phyloP scores from a whole-genome alignment of 2,329 filamentous ascomycete genomes.

The Coniochaeta prunicola region DNA sequence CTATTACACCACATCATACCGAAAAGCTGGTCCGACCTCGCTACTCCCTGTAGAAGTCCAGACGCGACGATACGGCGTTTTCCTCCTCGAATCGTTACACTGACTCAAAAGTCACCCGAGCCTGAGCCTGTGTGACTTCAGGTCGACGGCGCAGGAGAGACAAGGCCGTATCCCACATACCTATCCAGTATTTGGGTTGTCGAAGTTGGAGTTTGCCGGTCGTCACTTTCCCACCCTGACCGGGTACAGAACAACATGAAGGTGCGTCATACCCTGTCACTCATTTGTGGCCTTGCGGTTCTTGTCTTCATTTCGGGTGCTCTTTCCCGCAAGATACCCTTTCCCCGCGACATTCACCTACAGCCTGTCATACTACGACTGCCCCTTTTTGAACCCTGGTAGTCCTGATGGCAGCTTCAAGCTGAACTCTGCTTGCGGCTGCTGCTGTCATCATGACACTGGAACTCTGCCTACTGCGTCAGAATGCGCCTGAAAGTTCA shows the following conservation, averaged over 20 bases:
- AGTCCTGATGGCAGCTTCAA: neutral
- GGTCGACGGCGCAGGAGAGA: neutral
- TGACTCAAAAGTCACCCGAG: neutral
- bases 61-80: neutral
- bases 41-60: neutral
- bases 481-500: neutral
- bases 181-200: neutral
- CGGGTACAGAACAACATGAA: constrained; percentile 1
- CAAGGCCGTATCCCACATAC: neutral
- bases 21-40: neutral
- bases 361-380: neutral
- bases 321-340: neutral
- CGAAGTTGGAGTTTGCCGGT: neutral
- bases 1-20: neutral
- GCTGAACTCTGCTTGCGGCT: neutral
- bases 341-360: neutral
- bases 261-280: constrained; percentile 1
- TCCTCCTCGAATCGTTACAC: neutral
- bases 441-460: neutral
- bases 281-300: neutral
- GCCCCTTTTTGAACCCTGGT: no score
- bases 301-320: neutral
- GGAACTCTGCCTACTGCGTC: neutral
- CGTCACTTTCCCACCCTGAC: neutral
- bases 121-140: neutral